Base-by-base conservation (phyloP, 768 basidiomycete genomes). In the Pisolithus sp. region DNA sequence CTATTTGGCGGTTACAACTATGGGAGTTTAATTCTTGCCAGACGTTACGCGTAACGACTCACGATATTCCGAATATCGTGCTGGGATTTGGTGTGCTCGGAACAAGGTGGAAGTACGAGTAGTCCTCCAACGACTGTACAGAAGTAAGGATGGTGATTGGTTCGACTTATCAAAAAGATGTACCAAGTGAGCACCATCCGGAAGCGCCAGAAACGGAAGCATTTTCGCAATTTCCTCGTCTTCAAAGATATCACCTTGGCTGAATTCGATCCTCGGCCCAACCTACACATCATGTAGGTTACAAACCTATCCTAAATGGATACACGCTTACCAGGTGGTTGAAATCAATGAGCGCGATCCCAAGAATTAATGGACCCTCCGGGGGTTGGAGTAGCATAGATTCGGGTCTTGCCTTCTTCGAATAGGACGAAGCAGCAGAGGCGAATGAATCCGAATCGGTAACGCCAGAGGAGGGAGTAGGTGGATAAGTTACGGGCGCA, bases 1-100 rank as follows among this genome's bases (percentile, higher is more conserved):
- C 74, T 31, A 99, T 92, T 73, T 99, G 96, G 46, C 94, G 91
- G 60, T 98, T 97, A 65, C 94, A 95, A 60, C 91, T 93, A 52
- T 43, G 50, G 41, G 17, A 18, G 9, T 45, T 56, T 21, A 48
- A 41, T 55, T 31, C 12, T 23, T 44, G 24, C 49, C 48, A 39
- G 17, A 51, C 38, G 3, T 23, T 17, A 21, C 49, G 12, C 9
- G 30, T 34, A 42, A 18, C 20, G 10, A 57, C 68, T 50, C 42
- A 95, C 83, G 94, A 97, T 63, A 99, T 98, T 34, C 95, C 96
- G 63, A 98, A 99, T 37, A 98, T 72, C 4, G 96, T 98, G 17
- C 79, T 80, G 1, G 88, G 83, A 54, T 77, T 80, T 0, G 79
- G 78, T 9, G 82, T 78, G 12, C 81, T 74, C 21, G 87, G 86